Evolutionary conservation across 2,329 filamentous ascomycete genomes (phyloP).

Genomic region (Colletotrichum sansevieriae): DNA sequence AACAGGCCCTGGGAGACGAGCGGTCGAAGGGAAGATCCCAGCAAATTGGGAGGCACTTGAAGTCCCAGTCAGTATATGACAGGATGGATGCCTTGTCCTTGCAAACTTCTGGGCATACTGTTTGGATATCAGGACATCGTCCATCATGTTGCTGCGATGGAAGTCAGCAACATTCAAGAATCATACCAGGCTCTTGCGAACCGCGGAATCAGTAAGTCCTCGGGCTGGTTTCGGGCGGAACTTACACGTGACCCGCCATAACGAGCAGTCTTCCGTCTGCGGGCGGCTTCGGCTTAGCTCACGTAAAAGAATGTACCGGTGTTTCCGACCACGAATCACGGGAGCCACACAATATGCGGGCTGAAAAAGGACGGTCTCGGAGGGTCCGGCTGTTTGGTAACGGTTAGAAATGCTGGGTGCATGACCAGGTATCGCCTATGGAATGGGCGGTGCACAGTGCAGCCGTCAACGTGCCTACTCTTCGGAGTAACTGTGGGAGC

Average conservation of each 20-base stretch:
- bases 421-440: not conserved
- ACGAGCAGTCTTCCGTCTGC: not conserved
- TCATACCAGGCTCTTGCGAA: no score
- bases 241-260: slow-evolving; percentile 28
- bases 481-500: slow-evolving; percentile 19
- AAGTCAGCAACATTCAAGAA: not conserved
- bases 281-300: slow-evolving; percentile 12
- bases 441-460: slow-evolving; percentile 19
- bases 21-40: slow-evolving; percentile 51
- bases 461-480: slow-evolving; percentile 1
- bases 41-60: slow-evolving; percentile 48
- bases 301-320: slow-evolving; percentile 1
- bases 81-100: no score
- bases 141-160: slow-evolving; percentile 54
- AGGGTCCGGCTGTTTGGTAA: not conserved
- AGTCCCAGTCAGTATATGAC: slow-evolving; percentile 17
- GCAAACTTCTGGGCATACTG: slow-evolving; percentile 39
- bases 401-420: not conserved
- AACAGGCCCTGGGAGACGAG: slow-evolving; percentile 49
- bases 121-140: slow-evolving; percentile 56
- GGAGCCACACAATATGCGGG: slow-evolving; percentile 10
- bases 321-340: slow-evolving; percentile 12
- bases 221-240: not conserved
- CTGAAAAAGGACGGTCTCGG: not conserved
- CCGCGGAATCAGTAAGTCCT: no score